Conservation (phyloP, 345 rosid genomes). For the Aquilaria sinensis region DNA sequence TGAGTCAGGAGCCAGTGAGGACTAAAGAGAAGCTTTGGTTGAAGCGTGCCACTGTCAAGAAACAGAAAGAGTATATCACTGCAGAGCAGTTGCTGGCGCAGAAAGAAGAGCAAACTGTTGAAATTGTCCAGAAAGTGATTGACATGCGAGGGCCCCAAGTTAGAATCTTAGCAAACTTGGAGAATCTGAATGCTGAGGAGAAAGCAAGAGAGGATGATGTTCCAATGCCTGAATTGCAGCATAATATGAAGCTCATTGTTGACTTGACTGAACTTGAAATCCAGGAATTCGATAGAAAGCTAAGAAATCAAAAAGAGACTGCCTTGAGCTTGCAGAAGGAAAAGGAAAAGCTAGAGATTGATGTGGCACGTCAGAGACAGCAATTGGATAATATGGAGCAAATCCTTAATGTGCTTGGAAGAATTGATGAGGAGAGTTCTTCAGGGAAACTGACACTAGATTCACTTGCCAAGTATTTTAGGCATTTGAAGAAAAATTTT, state of each 20-base stretch:
- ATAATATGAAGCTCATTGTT: slow-evolving; percentile 66
- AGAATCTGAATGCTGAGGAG: slow-evolving; percentile 85
- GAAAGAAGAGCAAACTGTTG: slow-evolving; percentile 73
- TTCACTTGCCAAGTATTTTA: slow-evolving; percentile 43
- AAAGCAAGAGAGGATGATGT: slow-evolving; percentile 78
- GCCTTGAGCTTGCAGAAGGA: slow-evolving; percentile 81
- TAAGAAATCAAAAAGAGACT: slow-evolving; percentile 80
- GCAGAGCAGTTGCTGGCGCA: slow-evolving; percentile 68
- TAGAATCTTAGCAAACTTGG: slow-evolving; percentile 79
- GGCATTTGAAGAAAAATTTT: slow-evolving; percentile 41
- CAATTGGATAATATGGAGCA: slow-evolving; percentile 61
- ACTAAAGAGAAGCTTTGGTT: slow-evolving; percentile 58
- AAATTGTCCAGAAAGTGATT: slow-evolving; percentile 77
- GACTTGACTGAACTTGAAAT: slow-evolving; percentile 82
- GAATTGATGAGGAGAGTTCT: slow-evolving; percentile 48
- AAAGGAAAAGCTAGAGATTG: slow-evolving; percentile 59
- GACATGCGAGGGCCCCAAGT: slow-evolving; percentile 96
- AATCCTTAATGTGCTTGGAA: slow-evolving; percentile 38
- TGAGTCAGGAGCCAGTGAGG: slow-evolving; percentile 23
- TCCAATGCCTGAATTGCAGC: slow-evolving; percentile 94
- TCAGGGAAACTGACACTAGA: slow-evolving; percentile 61
- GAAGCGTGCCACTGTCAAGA: slow-evolving; percentile 41
- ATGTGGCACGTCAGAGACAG: slow-evolving; percentile 41
- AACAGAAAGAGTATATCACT: slow-evolving; percentile 44
- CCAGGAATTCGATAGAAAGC: slow-evolving; percentile 76